Conservation (phyloP, 805 yeast species). For the Candida suzukii region DNA sequence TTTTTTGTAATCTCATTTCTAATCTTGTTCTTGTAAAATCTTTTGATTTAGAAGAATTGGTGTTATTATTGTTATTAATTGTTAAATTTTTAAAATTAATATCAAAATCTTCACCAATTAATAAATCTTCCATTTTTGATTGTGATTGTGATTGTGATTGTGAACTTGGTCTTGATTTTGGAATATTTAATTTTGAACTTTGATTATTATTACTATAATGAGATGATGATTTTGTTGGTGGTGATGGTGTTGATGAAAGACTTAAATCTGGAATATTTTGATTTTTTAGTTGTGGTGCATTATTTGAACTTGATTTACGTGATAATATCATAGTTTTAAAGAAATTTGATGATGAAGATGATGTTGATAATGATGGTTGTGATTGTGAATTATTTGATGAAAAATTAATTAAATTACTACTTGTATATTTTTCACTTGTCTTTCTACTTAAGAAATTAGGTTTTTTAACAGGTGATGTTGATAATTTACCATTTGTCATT, state of each 20-base stretch:
- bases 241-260: neutral
- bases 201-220: too few species aligned
- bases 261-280: neutral
- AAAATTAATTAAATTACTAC: too few species aligned
- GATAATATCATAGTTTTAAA: neutral
- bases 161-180: neutral
- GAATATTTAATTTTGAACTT: too few species aligned
- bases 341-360: neutral
- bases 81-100: neutral
- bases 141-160: neutral
- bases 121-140: neutral
- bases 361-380: neutral
- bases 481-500: conserved; percentile 10
- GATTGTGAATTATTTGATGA: neutral
- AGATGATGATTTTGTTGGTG: neutral
- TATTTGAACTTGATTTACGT: neutral
- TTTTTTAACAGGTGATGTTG: conserved; percentile 10
- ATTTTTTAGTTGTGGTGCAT: neutral
- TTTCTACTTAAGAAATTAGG: neutral
- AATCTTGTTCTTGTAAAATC: conserved; percentile 38
- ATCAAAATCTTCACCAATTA: neutral
- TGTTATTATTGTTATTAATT: neutral
- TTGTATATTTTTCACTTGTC: neutral
- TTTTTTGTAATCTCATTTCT: conserved; percentile 42
- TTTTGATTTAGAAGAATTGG: neutral